Evolutionary conservation across 2,329 filamentous ascomycete genomes (phyloP).

Genomic region (Alternaria incomplexa): DNA sequence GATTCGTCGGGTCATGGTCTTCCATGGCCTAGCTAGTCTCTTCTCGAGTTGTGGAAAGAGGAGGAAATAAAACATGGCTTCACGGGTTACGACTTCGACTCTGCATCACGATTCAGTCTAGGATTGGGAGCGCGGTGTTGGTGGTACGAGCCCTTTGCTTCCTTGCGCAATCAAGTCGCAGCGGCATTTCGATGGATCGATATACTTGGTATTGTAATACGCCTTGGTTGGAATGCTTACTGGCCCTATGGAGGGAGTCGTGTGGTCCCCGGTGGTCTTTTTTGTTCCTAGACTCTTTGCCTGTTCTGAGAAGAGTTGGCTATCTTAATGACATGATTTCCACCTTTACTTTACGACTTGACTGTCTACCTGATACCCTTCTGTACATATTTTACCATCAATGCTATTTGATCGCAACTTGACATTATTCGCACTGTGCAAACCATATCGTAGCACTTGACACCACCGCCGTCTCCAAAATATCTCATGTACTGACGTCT

Average conservation of each 20-base stretch:
- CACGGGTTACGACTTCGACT: slow-evolving; percentile 41
- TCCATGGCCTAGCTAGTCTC: slow-evolving; percentile 8
- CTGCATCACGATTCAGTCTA: slow-evolving; percentile 42
- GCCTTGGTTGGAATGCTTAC: slow-evolving; percentile 39
- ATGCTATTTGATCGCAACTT: background rate
- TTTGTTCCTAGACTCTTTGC: slow-evolving; percentile 43
- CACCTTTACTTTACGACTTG: slow-evolving; percentile 20
- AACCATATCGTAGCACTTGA: too few species aligned
- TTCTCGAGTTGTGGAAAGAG: slow-evolving; percentile 17
- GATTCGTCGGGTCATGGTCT: slow-evolving; percentile 12
- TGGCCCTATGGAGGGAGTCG: slow-evolving; percentile 39
- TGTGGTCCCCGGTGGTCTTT: slow-evolving; percentile 43
- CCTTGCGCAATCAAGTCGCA: slow-evolving; percentile 31
- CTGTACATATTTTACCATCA: background rate
- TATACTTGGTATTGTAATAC: slow-evolving; percentile 42
- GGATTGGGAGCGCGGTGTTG: slow-evolving; percentile 44
- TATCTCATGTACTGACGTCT: background rate
- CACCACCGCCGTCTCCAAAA: background rate
- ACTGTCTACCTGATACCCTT: background rate
- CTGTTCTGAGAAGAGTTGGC: slow-evolving; percentile 30
- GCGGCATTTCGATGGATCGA: slow-evolving; percentile 44
- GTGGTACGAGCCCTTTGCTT: slow-evolving; percentile 29
- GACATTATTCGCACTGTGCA: too few species aligned
- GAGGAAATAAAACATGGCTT: slow-evolving; percentile 30
- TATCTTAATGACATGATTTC: slow-evolving; percentile 43